These are phyloP conservation scores for Miscanthus sacchariflorus DNA, from an alignment of 202 grass and related monocot species.

Conservation along the genomic window DNA sequence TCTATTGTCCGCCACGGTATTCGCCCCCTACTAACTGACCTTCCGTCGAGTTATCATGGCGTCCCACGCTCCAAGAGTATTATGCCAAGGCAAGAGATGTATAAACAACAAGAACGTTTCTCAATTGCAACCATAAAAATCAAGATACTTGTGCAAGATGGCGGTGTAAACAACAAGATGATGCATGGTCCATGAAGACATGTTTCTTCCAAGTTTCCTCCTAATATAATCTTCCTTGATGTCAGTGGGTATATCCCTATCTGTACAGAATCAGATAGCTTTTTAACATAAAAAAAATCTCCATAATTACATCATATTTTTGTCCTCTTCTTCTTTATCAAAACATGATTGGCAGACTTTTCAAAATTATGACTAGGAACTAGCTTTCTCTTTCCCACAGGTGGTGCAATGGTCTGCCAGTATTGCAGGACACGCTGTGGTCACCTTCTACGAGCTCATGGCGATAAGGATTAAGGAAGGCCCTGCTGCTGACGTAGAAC, in stretches of 20 bases:
- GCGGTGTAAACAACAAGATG: conserved; percentile 27
- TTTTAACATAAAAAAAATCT: background rate
- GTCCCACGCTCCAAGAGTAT: background rate
- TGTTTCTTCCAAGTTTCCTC: background rate
- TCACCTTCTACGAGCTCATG: too few relatives aligned
- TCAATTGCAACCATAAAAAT: background rate
- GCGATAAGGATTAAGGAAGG: background rate
- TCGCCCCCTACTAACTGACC: background rate
- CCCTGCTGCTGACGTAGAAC: background rate
- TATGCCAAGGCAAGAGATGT: conserved; percentile 24
- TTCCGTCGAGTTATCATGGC: background rate
- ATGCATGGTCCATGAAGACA: conserved; percentile 3
- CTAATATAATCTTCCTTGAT: background rate
- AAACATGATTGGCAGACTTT: too few relatives aligned
- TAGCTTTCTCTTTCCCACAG: background rate
- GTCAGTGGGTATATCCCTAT: background rate
- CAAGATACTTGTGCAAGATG: background rate
- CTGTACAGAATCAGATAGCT: background rate
- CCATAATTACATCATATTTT: background rate
- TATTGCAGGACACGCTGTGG: too few relatives aligned
- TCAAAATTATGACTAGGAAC: too few relatives aligned
- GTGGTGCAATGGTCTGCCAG: too few relatives aligned
- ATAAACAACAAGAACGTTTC: conserved; percentile 26
- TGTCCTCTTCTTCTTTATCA: background rate
- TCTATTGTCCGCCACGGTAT: background rate